Percentiles rank a stretch among this genome's conserved stretches.
These are phyloP conservation scores for Filobasidium floriforme DNA, from an alignment of 768 basidiomycete species.

Conservation along the genomic window DNA sequence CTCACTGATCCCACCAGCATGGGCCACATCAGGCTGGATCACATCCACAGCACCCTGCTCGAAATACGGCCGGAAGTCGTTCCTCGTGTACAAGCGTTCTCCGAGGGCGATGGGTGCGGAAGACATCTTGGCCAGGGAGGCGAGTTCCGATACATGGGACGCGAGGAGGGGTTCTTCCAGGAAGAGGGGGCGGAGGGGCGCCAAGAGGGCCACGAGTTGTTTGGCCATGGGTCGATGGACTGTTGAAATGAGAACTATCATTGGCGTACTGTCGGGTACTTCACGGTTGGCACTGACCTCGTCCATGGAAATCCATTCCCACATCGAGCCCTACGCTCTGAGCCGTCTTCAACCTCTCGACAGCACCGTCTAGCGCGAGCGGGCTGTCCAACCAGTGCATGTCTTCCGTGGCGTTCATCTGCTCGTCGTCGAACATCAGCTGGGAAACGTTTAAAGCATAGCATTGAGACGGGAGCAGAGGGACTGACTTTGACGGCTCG, in stretches of 20 bases:
- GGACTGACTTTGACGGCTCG: conserved; percentile 42
- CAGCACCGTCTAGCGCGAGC: conserved; percentile 39
- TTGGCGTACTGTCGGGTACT: not conserved
- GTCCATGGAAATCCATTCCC: conserved; percentile 44
- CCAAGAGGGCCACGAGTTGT: conserved; percentile 37
- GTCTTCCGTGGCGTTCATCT: conserved; percentile 28
- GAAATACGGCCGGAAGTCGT: conserved; percentile 41
- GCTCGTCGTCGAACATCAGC: not conserved
- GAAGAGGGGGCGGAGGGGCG: conserved; percentile 42
- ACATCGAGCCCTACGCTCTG: conserved; percentile 41
- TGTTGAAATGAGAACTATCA: not conserved
- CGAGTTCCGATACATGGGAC: conserved; percentile 39
- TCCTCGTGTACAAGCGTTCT: conserved; percentile 37
- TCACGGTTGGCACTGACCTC: conserved; percentile 5
- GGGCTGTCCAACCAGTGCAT: conserved; percentile 43
- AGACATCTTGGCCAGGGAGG: conserved; percentile 37
- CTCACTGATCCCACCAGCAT: conserved; percentile 43
- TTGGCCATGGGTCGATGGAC: conserved; percentile 43
- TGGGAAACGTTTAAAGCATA: not conserved
- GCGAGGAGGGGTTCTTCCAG: conserved; percentile 43
- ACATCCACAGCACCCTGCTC: conserved; percentile 42
- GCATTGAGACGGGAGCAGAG: not conserved
- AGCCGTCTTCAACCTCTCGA: conserved; percentile 31
- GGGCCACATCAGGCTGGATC: conserved; percentile 39
- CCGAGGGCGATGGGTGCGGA: conserved; percentile 42